These are phyloP conservation scores for Sparassis latifolia DNA, from an alignment of 1,284 basidiomycete genomes.

Conservation along the genomic window DNA sequence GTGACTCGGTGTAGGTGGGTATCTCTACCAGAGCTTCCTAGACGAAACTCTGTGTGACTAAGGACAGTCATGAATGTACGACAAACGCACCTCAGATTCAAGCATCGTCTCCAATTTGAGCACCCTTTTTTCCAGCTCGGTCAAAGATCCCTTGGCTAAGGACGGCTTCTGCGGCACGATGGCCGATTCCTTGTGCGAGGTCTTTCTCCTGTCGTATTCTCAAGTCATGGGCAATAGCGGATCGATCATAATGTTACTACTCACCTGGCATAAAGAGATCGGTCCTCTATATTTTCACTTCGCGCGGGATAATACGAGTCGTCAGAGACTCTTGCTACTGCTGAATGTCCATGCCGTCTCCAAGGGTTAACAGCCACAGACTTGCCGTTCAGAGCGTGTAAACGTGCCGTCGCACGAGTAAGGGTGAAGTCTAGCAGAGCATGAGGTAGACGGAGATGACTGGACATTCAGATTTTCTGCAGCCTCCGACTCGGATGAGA, in stretches of 20 bases:
- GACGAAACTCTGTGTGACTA: neutral
- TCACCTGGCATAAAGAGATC: slow-evolving; percentile 11
- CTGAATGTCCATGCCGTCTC: slow-evolving; percentile 8
- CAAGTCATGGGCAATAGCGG: too few relatives aligned
- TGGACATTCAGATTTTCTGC: slow-evolving; percentile 8
- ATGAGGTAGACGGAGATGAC: slow-evolving; percentile 11
- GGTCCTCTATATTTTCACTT: slow-evolving; percentile 1
- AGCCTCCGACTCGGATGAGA: too few relatives aligned
- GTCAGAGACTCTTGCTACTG: neutral
- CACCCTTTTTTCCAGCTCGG: slow-evolving; percentile 18
- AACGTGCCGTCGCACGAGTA: slow-evolving; percentile 12
- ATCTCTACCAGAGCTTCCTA: slow-evolving; percentile 1
- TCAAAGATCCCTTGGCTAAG: neutral
- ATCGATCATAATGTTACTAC: neutral
- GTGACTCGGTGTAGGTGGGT: slow-evolving; percentile 40
- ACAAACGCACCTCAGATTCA: slow-evolving; percentile 10
- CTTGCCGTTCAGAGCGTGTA: slow-evolving; percentile 6
- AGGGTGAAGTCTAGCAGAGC: slow-evolving; percentile 17
- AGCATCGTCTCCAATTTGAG: slow-evolving; percentile 14
- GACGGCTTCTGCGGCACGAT: too few relatives aligned
- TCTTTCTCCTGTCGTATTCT: too few relatives aligned
- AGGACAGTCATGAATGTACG: neutral
- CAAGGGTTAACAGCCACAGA: neutral
- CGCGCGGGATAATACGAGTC: neutral
- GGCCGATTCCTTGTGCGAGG: too few relatives aligned